Conservation (phyloP, 2,329 filamentous ascomycete genomes). For the Trichophyton schoenleinii region DNA sequence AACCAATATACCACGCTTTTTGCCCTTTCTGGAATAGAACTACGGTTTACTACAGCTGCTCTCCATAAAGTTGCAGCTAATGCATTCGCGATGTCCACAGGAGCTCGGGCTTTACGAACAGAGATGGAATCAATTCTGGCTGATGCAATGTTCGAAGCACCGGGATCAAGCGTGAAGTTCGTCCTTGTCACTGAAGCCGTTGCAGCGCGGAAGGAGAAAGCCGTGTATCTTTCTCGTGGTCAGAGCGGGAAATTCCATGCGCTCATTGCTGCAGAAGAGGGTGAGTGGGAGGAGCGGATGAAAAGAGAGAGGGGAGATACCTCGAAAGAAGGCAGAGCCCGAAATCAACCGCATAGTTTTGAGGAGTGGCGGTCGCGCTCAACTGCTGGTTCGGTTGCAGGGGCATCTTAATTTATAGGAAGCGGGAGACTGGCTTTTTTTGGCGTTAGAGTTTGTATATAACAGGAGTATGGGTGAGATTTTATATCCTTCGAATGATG, state of each 20-base stretch:
- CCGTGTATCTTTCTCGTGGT: conserved; percentile 40
- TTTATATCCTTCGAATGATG: not conserved
- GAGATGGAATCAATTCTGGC: conserved; percentile 68
- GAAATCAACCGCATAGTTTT: conserved; percentile 26
- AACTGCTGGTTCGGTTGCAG: conserved; percentile 19
- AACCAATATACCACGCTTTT: conserved; percentile 85
- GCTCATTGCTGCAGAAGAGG: conserved; percentile 40
- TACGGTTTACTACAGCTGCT: conserved; percentile 71
- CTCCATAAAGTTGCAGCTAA: conserved; percentile 70
- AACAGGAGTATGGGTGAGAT: not conserved
- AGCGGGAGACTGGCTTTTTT: not conserved
- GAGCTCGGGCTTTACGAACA: conserved; percentile 65
- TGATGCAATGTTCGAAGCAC: conserved; percentile 71
- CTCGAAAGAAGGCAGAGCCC: conserved; percentile 9
- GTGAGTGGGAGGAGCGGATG: conserved; percentile 36
- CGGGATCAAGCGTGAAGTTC: conserved; percentile 52
- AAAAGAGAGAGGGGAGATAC: conserved; percentile 23
- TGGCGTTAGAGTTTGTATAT: not conserved
- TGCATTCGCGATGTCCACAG: conserved; percentile 57
- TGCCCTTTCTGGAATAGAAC: conserved; percentile 59
- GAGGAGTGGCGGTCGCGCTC: conserved; percentile 34
- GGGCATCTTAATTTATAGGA: conserved; percentile 1
- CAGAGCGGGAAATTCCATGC: conserved; percentile 40
- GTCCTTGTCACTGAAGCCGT: conserved; percentile 61
- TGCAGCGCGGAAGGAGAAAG: conserved; percentile 48